Evolutionary conservation across 768 basidiomycete genomes (phyloP).

Genomic region (Auricularia sp.): DNA sequence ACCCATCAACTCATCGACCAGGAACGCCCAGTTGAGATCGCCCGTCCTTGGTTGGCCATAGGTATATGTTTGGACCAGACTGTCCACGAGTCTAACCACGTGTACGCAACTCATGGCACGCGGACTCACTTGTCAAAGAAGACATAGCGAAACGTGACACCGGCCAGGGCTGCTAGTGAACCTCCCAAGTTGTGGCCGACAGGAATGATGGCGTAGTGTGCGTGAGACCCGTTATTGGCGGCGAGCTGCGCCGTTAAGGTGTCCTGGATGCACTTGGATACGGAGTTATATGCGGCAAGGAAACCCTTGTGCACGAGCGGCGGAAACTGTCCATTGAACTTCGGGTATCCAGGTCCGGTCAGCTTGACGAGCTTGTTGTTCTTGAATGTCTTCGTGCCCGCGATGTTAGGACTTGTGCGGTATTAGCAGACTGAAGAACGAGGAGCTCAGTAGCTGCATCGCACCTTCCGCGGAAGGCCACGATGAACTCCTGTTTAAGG

Average conservation of each 20-base stretch:
- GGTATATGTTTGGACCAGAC: neutral
- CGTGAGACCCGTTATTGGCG: neutral
- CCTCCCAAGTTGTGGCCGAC: neutral
- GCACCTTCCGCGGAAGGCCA: slow-evolving; percentile 39
- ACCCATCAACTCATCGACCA: neutral
- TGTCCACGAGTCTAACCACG: neutral
- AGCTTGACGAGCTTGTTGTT: neutral
- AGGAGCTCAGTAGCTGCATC: neutral
- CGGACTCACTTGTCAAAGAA: neutral
- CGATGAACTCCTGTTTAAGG: slow-evolving; percentile 34
- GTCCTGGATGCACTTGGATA: slow-evolving; percentile 31
- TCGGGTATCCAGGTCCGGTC: neutral
- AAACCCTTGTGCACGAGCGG: slow-evolving; percentile 42
- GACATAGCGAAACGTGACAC: neutral
- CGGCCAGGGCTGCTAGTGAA: neutral
- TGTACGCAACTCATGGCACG: neutral
- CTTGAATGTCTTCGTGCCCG: neutral
- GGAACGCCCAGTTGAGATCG: neutral
- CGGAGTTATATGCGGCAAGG: slow-evolving; percentile 38
- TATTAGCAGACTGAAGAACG: neutral
- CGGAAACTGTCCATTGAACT: slow-evolving; percentile 15
- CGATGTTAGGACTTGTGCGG: neutral
- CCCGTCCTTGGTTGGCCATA: slow-evolving; percentile 1
- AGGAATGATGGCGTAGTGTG: neutral
- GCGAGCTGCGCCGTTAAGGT: slow-evolving; percentile 28